Percentiles rank a stretch among this genome's conserved stretches.
Conservation (phyloP, 2,329 filamentous ascomycete genomes). For the Chaetomiaceae sp. region DNA sequence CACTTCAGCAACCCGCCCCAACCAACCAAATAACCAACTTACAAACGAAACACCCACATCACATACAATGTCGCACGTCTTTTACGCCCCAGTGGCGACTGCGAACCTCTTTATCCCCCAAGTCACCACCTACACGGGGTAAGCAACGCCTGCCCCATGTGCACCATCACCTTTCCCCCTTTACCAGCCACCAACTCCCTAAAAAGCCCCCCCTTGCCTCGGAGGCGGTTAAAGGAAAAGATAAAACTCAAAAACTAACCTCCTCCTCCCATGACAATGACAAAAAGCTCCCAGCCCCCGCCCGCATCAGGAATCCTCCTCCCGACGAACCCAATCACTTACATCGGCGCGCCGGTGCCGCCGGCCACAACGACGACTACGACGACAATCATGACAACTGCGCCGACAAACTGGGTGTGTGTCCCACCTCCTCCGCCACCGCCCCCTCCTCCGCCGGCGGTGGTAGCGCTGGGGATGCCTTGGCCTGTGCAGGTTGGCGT, state of each 20-base stretch:
- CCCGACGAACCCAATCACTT: slow-evolving; percentile 1
- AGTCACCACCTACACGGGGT: slow-evolving; percentile 11
- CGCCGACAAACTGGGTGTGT: neutral
- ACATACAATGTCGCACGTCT: slow-evolving; percentile 9
- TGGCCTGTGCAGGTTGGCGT: neutral
- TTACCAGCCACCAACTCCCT: neutral
- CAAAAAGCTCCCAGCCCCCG: too few relatives aligned
- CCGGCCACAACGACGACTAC: neutral
- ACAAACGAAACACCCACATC: neutral
- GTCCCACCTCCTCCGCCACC: neutral
- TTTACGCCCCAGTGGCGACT: neutral
- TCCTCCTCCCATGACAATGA: neutral
- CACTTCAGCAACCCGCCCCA: too few relatives aligned
- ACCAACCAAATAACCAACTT: neutral
- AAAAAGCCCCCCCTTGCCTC: neutral
- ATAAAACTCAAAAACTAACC: too few relatives aligned
- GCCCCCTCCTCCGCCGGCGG: neutral
- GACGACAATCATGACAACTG: neutral
- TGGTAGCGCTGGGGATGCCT: neutral
- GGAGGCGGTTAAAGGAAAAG: too few relatives aligned
- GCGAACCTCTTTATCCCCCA: slow-evolving; percentile 8
- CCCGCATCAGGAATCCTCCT: neutral
- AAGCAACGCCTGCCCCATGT: too few relatives aligned
- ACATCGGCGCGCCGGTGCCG: neutral
- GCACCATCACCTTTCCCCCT: too few relatives aligned